A percentile compares a stretch with the other conserved stretches of the same genome.
Conservation (phyloP, 208 protist species). For the Tritrichomonas foetus region DNA sequence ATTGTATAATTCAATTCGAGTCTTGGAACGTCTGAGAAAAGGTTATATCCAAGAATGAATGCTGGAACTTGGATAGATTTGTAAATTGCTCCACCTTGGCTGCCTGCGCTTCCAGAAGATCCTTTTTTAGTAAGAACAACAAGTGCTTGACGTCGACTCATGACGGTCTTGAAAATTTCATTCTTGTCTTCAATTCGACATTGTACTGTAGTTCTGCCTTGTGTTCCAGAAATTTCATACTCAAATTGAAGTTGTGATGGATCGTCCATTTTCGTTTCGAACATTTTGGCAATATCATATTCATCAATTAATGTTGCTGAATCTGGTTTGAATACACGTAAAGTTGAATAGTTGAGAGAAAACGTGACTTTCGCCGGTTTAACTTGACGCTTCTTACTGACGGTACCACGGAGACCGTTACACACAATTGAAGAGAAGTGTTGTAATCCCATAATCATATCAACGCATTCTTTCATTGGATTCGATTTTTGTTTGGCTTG, state of each 20-base stretch:
- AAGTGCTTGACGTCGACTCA: background rate
- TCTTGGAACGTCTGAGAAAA: background rate
- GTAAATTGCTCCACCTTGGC: background rate
- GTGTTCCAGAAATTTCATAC: background rate
- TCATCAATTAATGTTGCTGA: background rate
- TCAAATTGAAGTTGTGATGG: background rate
- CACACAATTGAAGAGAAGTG: background rate
- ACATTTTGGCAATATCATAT: background rate
- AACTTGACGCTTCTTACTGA: background rate
- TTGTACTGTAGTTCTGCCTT: no score
- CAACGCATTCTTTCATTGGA: background rate
- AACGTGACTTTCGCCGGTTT: background rate
- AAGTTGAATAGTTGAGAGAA: background rate
- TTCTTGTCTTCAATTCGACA: background rate
- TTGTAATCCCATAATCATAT: background rate
- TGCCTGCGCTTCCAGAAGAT: background rate
- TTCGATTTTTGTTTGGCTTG: background rate
- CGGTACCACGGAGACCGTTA: background rate
- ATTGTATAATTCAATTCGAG: background rate
- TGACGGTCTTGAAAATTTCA: background rate
- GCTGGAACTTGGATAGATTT: background rate
- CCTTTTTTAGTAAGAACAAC: background rate
- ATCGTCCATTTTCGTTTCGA: background rate
- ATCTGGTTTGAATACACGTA: background rate
- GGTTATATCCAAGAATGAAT: background rate